A percentile compares a stretch with the other conserved stretches of the same genome.
Conservation (phyloP, 2,329 filamentous ascomycete genomes). For the Hirsutella rhossiliensis region DNA sequence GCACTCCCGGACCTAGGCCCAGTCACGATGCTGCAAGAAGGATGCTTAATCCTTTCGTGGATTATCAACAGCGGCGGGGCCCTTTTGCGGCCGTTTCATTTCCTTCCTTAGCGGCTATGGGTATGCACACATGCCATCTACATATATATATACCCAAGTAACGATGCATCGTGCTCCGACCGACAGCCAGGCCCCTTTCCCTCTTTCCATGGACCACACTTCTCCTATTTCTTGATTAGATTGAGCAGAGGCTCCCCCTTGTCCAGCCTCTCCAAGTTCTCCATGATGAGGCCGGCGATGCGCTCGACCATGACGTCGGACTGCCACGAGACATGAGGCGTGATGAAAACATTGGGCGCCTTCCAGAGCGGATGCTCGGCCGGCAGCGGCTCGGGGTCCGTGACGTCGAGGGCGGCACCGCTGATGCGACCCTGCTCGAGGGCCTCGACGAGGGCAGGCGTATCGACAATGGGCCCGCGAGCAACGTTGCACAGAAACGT, state of each 20-base stretch:
- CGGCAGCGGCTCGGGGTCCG: constrained; percentile 60
- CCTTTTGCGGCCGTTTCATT: no score
- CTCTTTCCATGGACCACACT: no score
- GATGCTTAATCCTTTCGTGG: no score
- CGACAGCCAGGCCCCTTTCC: no score
- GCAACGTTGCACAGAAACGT: constrained; percentile 55
- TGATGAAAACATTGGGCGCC: constrained; percentile 49
- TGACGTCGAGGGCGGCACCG: constrained; percentile 59
- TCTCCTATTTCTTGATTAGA: constrained; percentile 8
- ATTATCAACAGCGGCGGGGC: no score
- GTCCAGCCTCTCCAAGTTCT: constrained; percentile 16
- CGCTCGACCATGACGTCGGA: constrained; percentile 15
- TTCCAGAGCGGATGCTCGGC: constrained; percentile 51
- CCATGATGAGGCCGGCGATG: constrained; percentile 12
- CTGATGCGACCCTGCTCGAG: constrained; percentile 26
- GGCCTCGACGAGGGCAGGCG: constrained; percentile 42
- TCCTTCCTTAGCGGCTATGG: no score
- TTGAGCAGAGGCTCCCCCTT: constrained; percentile 14
- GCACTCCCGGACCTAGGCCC: no score
- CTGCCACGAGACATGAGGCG: constrained; percentile 25
- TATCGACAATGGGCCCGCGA: constrained; percentile 33
- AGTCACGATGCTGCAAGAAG: no score
- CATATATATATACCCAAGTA: no score
- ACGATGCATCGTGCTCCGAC: no score
- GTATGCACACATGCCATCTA: no score